Evolutionary conservation across 305 asterid species (phyloP), one percentile per base, ranked within the genome.

Genomic region (Ruellia speciosa): DNA sequence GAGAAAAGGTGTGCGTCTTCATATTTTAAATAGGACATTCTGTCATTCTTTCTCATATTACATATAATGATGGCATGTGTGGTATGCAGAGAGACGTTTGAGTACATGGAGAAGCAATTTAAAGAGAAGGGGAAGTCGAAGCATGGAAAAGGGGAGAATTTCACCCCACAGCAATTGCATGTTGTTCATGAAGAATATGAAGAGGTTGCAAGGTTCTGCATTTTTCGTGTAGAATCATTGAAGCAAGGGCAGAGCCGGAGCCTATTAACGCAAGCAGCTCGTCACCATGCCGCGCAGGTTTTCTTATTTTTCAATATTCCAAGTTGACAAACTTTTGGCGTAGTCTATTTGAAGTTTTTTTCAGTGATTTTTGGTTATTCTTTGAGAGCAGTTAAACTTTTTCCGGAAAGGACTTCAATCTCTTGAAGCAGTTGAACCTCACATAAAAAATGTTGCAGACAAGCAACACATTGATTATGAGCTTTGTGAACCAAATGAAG

Each of bases 231-330:
- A 54, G 89, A 86, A 76, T 92, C 99, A 63, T 72, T 92, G 81
- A 88, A 88, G 77, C 94, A 84, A 75, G 97, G 97, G 75, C 97
- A 84, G 68, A 79, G 94, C 69, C 80, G 87, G 58, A 92, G 96
- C 74, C 73, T 92, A 56, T 73, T 92, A 66, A 92, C 97, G 18
- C 96, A 88, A 72, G 99, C 96, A 67, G 88, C 90, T 65, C 95
- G 95, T 66, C 97, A 92, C 79, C 96, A 88, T 73, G 82, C 89
- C 31, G 97, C 97, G 41, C 99, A 90, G 94, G 98, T 90, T 49
- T 54, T 64, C 34, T 66, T 65, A 52, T 34, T 62, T n/a, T 35
- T 73, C 41, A 47, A 58, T 47, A 49, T 54, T 72, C 58, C 52
- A 61, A 40, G 31, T 66, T 40, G 60, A 49, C 28, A 58, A 18